A percentile compares a stretch with the other conserved stretches of the same genome.
phyloP scores from a whole-genome alignment of 768 basidiomycete species.

The Pleurotus eryngii region DNA sequence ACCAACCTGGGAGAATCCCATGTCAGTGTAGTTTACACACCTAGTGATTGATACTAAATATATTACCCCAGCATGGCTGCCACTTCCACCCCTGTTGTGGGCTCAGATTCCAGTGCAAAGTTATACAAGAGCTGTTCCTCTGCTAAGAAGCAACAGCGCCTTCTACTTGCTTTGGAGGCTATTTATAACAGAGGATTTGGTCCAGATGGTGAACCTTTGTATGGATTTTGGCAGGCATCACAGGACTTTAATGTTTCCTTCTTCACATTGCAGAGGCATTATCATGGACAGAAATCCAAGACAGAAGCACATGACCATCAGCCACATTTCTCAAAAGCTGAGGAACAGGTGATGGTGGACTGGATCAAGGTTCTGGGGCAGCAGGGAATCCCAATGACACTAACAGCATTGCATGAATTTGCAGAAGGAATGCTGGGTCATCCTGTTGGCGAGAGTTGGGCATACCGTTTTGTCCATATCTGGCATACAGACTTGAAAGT shows the following conservation, averaged over 20 bases:
- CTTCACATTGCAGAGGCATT: conserved; percentile 11
- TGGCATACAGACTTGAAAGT: conserved; percentile 3
- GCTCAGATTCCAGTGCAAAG: too few relatives aligned
- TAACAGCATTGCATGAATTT: conserved; percentile 10
- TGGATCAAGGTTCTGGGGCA: conserved; percentile 21
- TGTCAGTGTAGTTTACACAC: too few relatives aligned
- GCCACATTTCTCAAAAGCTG: conserved; percentile 13
- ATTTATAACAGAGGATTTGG: not conserved
- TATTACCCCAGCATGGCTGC: too few relatives aligned
- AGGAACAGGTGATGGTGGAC: conserved; percentile 21
- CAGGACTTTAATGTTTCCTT: conserved; percentile 14
- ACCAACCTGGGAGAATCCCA: too few relatives aligned
- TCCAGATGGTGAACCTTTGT: conserved; percentile 6
- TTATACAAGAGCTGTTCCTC: too few relatives aligned
- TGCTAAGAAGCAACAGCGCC: conserved; percentile 5
- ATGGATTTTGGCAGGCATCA: conserved; percentile 15
- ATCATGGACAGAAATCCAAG: conserved; percentile 12
- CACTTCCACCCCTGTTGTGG: too few relatives aligned
- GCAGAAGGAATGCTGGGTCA: conserved; percentile 15
- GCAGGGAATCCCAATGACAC: conserved; percentile 19
- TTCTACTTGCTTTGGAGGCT: conserved; percentile 13
- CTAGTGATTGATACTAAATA: too few relatives aligned
- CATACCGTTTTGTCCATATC: not conserved
- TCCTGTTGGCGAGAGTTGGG: conserved; percentile 11
- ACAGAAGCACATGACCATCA: conserved; percentile 15